Conservation (phyloP, 192 early-diverging fungal genomes). For the Hyaloraphidium curvatum region DNA sequence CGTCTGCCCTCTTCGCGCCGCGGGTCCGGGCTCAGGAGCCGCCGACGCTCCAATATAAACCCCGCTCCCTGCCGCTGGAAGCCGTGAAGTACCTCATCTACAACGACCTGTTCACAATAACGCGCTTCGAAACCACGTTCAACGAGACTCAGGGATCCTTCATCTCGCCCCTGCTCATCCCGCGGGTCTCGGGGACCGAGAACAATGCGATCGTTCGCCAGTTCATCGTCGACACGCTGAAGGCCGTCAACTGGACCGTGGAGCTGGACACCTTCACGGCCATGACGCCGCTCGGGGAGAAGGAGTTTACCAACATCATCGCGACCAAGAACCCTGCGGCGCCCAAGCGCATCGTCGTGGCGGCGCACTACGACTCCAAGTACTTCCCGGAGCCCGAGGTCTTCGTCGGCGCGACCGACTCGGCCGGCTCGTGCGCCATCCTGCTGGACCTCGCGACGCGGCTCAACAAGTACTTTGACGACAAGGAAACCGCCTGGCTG, state of each 20-base stretch:
- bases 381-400: conserved; percentile 34
- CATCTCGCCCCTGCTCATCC: conserved; percentile 50
- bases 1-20: too few relatives aligned
- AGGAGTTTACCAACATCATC: conserved; percentile 69
- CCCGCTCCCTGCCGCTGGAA: too few relatives aligned
- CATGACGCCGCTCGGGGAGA: conserved; percentile 54
- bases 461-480: conserved; percentile 38
- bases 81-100: too few relatives aligned
- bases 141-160: conserved; percentile 10
- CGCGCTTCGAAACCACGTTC: neutral
- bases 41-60: too few relatives aligned
- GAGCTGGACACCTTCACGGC: conserved; percentile 60
- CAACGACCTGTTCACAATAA: too few relatives aligned
- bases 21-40: too few relatives aligned
- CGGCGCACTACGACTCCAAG: conserved; percentile 89
- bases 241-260: conserved; percentile 52
- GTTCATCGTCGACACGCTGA: conserved; percentile 43
- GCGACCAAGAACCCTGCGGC: conserved; percentile 69
- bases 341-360: conserved; percentile 50
- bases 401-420: conserved; percentile 82
- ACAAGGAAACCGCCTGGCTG: conserved; percentile 16
- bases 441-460: conserved; percentile 62
- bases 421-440: conserved; percentile 76
- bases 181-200: conserved; percentile 58
- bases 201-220: conserved; percentile 46